phyloP scores from a whole-genome alignment of 1,284 basidiomycete genomes.

The Ceratobasidium sp. region DNA sequence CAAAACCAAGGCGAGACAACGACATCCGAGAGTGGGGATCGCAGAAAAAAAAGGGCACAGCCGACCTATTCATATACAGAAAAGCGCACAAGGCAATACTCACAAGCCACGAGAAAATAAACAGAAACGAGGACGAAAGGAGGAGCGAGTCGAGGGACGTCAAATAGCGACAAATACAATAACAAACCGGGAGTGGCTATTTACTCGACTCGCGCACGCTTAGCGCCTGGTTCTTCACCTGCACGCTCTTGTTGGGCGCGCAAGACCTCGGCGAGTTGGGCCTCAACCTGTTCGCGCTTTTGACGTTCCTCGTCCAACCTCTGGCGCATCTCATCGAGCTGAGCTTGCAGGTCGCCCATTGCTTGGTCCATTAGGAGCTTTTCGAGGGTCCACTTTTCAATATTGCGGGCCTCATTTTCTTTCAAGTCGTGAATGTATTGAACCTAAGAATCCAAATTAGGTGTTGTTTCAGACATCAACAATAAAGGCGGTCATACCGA shows the following conservation, averaged over 20 bases:
- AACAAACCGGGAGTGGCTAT: too few species aligned
- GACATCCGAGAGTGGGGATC: too few species aligned
- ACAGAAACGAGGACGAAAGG: too few species aligned
- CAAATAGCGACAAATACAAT: too few species aligned
- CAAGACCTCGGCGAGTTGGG: conserved; percentile 25
- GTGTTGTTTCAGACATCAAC: neutral
- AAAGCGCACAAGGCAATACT: too few species aligned
- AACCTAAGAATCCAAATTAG: conserved; percentile 46
- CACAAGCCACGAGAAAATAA: too few species aligned
- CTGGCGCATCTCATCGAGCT: conserved; percentile 75
- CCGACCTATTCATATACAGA: too few species aligned
- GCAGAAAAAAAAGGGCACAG: too few species aligned
- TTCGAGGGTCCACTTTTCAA: conserved; percentile 94
- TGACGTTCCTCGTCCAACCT: conserved; percentile 73
- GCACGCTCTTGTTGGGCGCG: conserved; percentile 26
- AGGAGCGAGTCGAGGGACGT: too few species aligned
- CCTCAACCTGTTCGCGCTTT: conserved; percentile 30
- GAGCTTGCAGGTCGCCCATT: conserved; percentile 79
- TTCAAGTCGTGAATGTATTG: conserved; percentile 90
- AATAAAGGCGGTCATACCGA: conserved; percentile 59
- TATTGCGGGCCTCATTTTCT: conserved; percentile 87
- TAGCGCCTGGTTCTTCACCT: conserved; percentile 18
- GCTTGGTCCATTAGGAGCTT: conserved; percentile 90
- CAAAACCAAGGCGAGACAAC: too few species aligned
- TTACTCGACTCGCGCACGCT: conserved; percentile 28